Evolutionary conservation across 2,329 filamentous ascomycete species (phyloP).

Genomic region (Hymenoscyphus scutula): DNA sequence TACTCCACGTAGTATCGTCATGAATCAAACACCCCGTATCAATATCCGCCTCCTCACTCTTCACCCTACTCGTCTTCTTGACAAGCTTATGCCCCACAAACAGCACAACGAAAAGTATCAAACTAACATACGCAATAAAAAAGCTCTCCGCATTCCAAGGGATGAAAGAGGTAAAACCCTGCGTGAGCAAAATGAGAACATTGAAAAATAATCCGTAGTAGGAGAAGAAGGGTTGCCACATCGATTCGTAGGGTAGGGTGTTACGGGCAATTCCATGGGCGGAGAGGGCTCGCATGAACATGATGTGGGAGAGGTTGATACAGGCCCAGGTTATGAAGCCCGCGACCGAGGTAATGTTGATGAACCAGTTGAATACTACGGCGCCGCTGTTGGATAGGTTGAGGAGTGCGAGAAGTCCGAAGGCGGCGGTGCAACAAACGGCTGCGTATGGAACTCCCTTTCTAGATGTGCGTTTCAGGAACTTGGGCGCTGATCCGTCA

Average conservation of each 20-base stretch:
- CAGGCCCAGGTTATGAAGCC: slow-evolving; percentile 70
- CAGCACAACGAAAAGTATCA: slow-evolving; percentile 61
- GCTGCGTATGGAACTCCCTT: slow-evolving; percentile 62
- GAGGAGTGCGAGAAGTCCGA: slow-evolving; percentile 66
- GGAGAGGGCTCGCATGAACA: slow-evolving; percentile 60
- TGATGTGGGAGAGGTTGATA: slow-evolving; percentile 62
- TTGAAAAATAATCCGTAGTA: slow-evolving; percentile 67
- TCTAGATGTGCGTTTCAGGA: slow-evolving; percentile 58
- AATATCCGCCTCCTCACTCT: slow-evolving; percentile 42
- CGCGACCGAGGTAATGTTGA: slow-evolving; percentile 67
- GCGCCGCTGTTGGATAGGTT: slow-evolving; percentile 59
- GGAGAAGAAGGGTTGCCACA: slow-evolving; percentile 61
- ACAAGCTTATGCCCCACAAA: slow-evolving; percentile 59
- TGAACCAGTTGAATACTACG: slow-evolving; percentile 68
- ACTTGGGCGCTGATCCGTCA: slow-evolving; percentile 59
- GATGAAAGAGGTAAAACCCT: slow-evolving; percentile 68
- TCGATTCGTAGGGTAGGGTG: slow-evolving; percentile 58
- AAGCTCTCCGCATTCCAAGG: slow-evolving; percentile 59
- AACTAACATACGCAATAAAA: slow-evolving; percentile 62
- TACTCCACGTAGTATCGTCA: slow-evolving; percentile 39
- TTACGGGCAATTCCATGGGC: slow-evolving; percentile 56
- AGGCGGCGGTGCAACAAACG: slow-evolving; percentile 53
- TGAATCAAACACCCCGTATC: slow-evolving; percentile 40
- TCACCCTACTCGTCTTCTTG: slow-evolving; percentile 39
- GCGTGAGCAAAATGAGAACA: slow-evolving; percentile 61